These are phyloP conservation scores for Pittosporum tobira DNA, from an alignment of 129 eudicot genomes.

Conservation along the genomic window DNA sequence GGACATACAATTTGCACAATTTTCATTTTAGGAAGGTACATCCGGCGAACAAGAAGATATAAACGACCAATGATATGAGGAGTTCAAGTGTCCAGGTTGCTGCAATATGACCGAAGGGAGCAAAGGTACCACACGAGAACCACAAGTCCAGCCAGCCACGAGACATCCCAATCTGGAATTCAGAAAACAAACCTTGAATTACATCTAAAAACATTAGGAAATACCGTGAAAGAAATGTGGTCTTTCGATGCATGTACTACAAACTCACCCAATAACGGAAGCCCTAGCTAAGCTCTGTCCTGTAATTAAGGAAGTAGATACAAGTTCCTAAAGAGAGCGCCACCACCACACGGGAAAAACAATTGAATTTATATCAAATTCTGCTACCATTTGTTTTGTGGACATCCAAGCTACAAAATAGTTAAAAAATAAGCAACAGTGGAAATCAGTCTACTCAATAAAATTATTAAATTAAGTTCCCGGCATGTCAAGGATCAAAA, in stretches of 20 bases:
- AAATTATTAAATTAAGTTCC: too few relatives aligned
- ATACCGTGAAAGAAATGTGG: not conserved
- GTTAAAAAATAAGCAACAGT: too few relatives aligned
- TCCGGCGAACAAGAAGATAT: conserved; percentile 61
- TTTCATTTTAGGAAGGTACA: conserved; percentile 80
- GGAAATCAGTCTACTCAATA: too few relatives aligned
- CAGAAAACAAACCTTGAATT: not conserved
- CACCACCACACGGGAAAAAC: conserved; percentile 2
- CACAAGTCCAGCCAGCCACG: conserved; percentile 79
- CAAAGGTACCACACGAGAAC: conserved; percentile 64
- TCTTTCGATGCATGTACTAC: not conserved
- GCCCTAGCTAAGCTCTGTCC: conserved; percentile 76
- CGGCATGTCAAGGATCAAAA: not conserved
- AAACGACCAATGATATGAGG: conserved; percentile 64
- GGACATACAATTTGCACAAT: not conserved
- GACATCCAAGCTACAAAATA: too few relatives aligned
- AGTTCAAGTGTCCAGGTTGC: conserved; percentile 87
- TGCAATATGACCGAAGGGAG: conserved; percentile 57
- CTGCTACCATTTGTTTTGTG: too few relatives aligned
- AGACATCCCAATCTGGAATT: conserved; percentile 40
- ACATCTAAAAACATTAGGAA: not conserved
- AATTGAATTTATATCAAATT: not conserved
- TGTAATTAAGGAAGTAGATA: conserved; percentile 81
- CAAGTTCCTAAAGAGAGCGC: conserved; percentile 47
- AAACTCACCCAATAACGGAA: conserved; percentile 46